phyloP scores from a whole-genome alignment of 139 green algal genomes.

The Zygnema cylindricum region DNA sequence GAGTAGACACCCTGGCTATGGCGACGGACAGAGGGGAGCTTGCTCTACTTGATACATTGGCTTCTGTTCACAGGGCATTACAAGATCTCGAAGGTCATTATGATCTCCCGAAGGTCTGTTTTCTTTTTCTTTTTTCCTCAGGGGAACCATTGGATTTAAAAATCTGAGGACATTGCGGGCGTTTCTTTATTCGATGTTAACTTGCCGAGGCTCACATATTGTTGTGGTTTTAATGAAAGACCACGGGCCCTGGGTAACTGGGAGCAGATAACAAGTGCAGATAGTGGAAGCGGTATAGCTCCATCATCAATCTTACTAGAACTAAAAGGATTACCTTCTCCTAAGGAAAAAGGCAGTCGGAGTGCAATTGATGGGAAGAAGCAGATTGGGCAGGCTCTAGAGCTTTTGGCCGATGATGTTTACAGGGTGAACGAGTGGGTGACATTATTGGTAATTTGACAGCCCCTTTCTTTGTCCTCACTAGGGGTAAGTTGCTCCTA shows the following conservation, averaged over 20 bases:
- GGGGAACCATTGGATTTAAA: too few species aligned
- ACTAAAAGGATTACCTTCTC: not conserved
- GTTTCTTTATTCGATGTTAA: too few species aligned
- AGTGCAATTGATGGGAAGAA: not conserved
- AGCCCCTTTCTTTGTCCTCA: too few species aligned
- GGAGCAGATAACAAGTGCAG: not conserved
- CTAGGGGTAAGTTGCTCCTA: too few species aligned
- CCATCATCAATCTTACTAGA: not conserved
- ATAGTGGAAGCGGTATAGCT: not conserved
- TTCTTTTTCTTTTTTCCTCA: too few species aligned
- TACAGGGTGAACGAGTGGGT: not conserved
- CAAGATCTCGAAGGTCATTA: constrained; percentile 4
- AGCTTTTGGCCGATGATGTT: not conserved
- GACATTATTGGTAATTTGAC: not conserved
- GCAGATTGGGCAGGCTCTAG: not conserved
- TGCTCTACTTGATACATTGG: not conserved
- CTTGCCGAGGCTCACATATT: too few species aligned
- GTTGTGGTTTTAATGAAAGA: too few species aligned
- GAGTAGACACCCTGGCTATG: not conserved
- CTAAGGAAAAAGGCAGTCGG: not conserved
- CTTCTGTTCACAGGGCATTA: not conserved
- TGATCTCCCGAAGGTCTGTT: constrained; percentile 35
- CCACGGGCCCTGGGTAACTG: too few species aligned
- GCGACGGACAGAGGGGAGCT: not conserved
- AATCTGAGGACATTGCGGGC: too few species aligned